Base-by-base conservation (phyloP, 805 yeast genomes). In the Nakazawaea ambrosiae region DNA sequence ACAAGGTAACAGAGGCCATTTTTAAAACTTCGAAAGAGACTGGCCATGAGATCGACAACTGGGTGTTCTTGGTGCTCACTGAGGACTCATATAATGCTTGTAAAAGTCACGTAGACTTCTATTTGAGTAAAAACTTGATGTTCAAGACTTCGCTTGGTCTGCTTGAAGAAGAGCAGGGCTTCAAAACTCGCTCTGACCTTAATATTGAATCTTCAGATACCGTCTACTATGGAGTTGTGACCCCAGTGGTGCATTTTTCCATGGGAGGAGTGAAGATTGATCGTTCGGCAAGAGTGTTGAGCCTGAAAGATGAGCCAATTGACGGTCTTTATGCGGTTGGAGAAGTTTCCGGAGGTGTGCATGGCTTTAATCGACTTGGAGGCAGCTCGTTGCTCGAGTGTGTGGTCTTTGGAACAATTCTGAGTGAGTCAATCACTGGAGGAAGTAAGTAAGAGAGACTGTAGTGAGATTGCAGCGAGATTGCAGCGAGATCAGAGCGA, bases 321-420 rank as follows among this genome's bases (percentile, higher is more conserved):
- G 47, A 55, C 2, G 77, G 78, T 10, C 48, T 78, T 5, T 78
- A 63, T 50, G 84, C 84, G 0, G 75, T 73, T n/a, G 87, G 86
- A 15, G 86, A 79, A 51, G 71, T 75, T n/a, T 70, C 78, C 37
- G 85, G 84, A 14, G 86, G 84, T 29, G 72, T 78, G 4, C 85
- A 78, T 51, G 86, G 86, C 5, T 65, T 61, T 14, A 75, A 75
- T 46, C 65, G 84, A 53, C 54, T 79, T 19, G 78, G 76, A 20
- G 83, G 82, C 1, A 68, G 76, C 12, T 67, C 77, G 27, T 55
- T 77, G 27, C 55, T 76, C 23, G 78, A 73, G 45, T 75, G 81
- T 60, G 81, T 73, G 5, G 81, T 76, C 0, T 77, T 70, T 51
- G 81, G 81, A 3, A 64, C 64, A 41, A 61, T 69, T 9, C 77